Conservation (phyloP, 2,329 filamentous ascomycete genomes). For the Pestalotiopsis sp. region DNA sequence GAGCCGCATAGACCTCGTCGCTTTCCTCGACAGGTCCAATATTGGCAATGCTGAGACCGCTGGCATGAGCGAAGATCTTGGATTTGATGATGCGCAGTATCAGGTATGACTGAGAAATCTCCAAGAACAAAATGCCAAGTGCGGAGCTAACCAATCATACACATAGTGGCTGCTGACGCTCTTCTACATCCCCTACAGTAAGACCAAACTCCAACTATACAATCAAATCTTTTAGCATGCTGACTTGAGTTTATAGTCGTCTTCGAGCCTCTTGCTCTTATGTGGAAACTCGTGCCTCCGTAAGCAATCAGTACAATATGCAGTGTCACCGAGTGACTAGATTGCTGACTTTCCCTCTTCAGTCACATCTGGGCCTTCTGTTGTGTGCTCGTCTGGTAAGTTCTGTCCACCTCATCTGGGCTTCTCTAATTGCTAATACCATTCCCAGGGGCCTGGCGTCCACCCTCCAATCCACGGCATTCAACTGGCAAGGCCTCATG, state of each 20-base stretch:
- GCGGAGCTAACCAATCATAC: slow-evolving; percentile 4
- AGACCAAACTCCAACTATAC: slow-evolving; percentile 10
- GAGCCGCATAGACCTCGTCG: slow-evolving; percentile 30
- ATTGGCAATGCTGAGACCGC: slow-evolving; percentile 42
- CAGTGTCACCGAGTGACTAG: not conserved
- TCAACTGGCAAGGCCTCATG: slow-evolving; percentile 33
- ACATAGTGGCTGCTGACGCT: slow-evolving; percentile 45
- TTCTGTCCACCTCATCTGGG: not conserved
- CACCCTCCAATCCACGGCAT: slow-evolving; percentile 32
- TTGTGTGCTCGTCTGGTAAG: slow-evolving; percentile 33
- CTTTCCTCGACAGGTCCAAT: slow-evolving; percentile 42
- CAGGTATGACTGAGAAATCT: slow-evolving; percentile 27
- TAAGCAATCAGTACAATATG: slow-evolving; percentile 22
- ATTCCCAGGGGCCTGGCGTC: slow-evolving; percentile 30
- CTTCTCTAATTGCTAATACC: slow-evolving; percentile 7
- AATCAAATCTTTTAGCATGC: not conserved
- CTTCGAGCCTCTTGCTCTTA: slow-evolving; percentile 44
- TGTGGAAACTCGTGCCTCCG: slow-evolving; percentile 46
- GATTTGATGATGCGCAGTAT: slow-evolving; percentile 39
- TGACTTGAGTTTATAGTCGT: slow-evolving; percentile 28
- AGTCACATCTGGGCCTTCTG: slow-evolving; percentile 30
- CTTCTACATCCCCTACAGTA: slow-evolving; percentile 47
- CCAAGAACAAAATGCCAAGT: no score
- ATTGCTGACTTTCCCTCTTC: not conserved
- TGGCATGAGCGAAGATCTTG: slow-evolving; percentile 38